phyloP scores from a whole-genome alignment of 495 filamentous ascomycete genomes.

The Neurospora discreta region DNA sequence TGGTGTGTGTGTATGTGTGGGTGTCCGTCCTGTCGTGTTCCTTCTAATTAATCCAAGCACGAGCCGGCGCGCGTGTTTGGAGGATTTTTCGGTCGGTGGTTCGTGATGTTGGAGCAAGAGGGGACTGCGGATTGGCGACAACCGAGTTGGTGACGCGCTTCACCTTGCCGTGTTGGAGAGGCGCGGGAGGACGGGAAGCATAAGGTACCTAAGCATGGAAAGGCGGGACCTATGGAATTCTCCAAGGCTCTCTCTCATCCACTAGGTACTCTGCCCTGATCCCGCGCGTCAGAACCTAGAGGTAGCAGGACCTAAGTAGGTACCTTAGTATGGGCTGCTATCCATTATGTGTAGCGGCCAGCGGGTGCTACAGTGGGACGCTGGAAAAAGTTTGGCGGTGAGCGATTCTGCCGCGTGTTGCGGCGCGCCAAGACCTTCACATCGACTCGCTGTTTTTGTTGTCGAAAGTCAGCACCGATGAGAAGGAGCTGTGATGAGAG shows the following conservation, averaged over 20 bases:
- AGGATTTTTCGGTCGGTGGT: neutral
- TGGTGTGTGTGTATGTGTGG: neutral
- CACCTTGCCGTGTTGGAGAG: neutral
- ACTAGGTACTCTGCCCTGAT: too few species aligned
- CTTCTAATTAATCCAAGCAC: neutral
- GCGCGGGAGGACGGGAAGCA: neutral
- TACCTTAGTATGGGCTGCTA: too few species aligned
- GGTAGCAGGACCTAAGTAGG: too few species aligned
- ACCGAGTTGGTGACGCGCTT: neutral
- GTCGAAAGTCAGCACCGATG: neutral
- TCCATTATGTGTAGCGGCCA: conserved; percentile 7
- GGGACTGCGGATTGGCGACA: neutral
- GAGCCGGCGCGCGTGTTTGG: neutral
- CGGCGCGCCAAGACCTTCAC: neutral
- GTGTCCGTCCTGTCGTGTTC: neutral
- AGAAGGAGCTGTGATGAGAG: neutral
- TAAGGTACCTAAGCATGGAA: too few species aligned
- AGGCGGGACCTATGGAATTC: neutral
- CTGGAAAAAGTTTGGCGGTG: conserved; percentile 22
- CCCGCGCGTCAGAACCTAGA: too few species aligned
- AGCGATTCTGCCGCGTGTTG: conserved; percentile 15
- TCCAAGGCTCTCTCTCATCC: neutral
- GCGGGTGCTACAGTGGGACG: neutral
- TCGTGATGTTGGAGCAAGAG: neutral
- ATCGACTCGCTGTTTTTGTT: neutral